Conservation (phyloP, 2,329 filamentous ascomycete species). For the Clarireedia paspali region DNA sequence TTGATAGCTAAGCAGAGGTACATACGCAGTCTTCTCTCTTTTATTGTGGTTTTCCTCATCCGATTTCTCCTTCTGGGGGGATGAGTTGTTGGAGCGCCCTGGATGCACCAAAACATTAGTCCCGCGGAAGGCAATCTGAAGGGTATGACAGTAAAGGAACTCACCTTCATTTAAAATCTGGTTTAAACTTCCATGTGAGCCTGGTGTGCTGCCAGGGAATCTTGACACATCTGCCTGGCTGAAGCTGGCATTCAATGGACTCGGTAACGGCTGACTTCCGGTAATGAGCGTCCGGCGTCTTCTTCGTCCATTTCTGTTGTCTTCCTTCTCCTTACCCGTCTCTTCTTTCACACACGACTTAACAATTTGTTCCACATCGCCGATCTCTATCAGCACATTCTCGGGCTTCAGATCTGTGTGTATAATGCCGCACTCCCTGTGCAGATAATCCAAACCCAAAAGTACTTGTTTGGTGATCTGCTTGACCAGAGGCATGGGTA, state of each 20-base stretch:
- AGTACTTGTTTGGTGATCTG: slow-evolving; percentile 98
- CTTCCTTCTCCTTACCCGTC: slow-evolving; percentile 57
- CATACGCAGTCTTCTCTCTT: slow-evolving; percentile 90
- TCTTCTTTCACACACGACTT: slow-evolving; percentile 91
- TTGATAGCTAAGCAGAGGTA: slow-evolving; percentile 13
- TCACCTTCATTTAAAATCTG: slow-evolving; percentile 78
- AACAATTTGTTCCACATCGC: slow-evolving; percentile 97
- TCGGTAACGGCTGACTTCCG: slow-evolving; percentile 91
- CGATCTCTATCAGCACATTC: slow-evolving; percentile 97
- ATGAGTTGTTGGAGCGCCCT: slow-evolving; percentile 37
- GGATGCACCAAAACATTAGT: slow-evolving; percentile 45
- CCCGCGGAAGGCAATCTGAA: slow-evolving; percentile 30
- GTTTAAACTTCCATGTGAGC: slow-evolving; percentile 68
- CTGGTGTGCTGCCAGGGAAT: slow-evolving; percentile 48
- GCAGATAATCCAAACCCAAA: slow-evolving; percentile 89
- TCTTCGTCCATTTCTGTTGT: slow-evolving; percentile 84
- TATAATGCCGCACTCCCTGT: slow-evolving; percentile 97
- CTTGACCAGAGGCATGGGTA: slow-evolving; percentile 93
- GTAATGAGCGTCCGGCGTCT: slow-evolving; percentile 91
- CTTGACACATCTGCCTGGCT: slow-evolving; percentile 64
- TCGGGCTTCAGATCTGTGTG: slow-evolving; percentile 97
- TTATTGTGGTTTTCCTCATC: slow-evolving; percentile 65
- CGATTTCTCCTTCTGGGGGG: slow-evolving; percentile 40
- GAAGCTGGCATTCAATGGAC: slow-evolving; percentile 88
- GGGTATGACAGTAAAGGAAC: slow-evolving; percentile 31